phyloP scores from a whole-genome alignment of 2,329 filamentous ascomycete genomes.

The Coleophoma crateriformis region DNA sequence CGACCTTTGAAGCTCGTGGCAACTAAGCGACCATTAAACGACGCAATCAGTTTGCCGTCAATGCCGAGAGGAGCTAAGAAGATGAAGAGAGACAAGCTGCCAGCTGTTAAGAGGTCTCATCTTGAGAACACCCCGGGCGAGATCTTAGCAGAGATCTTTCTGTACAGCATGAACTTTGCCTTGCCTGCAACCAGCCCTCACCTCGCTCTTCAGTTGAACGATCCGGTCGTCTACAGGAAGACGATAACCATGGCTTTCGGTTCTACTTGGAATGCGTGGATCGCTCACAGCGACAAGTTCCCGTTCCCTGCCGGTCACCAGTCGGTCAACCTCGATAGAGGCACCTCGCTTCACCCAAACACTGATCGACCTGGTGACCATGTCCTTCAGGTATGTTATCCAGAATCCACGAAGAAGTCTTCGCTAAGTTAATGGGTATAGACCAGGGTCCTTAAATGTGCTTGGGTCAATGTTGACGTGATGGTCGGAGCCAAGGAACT shows the following conservation, averaged over 20 bases:
- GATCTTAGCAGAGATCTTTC: constrained; percentile 22
- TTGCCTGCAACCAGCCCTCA: constrained; percentile 23
- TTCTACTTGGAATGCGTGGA: constrained; percentile 17
- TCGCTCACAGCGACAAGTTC: constrained; percentile 1
- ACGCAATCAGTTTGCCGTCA: neutral
- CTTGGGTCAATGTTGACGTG: constrained; percentile 20
- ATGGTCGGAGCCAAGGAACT: constrained; percentile 17
- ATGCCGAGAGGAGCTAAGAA: neutral
- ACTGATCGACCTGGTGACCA: neutral
- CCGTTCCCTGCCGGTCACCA: neutral
- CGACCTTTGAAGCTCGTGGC: constrained; percentile 11
- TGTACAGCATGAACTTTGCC: constrained; percentile 20
- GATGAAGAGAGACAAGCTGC: constrained; percentile 18
- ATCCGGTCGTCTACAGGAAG: constrained; percentile 15
- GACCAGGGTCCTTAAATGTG: constrained; percentile 18
- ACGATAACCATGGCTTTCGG: constrained; percentile 20
- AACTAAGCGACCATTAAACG: neutral
- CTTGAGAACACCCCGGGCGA: constrained; percentile 25
- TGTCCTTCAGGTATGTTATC: constrained; percentile 3
- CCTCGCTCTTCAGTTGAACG: constrained; percentile 23
- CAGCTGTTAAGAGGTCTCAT: constrained; percentile 18
- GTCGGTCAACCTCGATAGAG: neutral
- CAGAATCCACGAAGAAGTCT: neutral
- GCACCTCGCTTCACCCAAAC: neutral
- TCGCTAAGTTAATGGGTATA: constrained; percentile 1